Base-by-base conservation (phyloP, 129 eudicot genomes). In the Centella asiatica region DNA sequence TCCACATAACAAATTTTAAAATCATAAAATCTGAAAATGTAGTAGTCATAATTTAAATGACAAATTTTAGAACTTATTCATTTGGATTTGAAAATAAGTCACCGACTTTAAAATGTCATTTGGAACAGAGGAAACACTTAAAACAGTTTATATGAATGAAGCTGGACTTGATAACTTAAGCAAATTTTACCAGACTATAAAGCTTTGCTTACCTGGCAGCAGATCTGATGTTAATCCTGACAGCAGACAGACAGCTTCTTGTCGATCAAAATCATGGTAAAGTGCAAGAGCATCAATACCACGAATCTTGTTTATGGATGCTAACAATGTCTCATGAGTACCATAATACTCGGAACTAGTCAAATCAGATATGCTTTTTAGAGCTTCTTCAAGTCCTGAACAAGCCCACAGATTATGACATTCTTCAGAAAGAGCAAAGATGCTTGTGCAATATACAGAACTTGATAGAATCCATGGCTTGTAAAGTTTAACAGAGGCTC, bases 331-430 rank as follows among this genome's bases (percentile, higher is more conserved):
- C 13, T 80, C 49, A 25, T 63, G 67, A 23, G 69, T 31, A 31
- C 32, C 26, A 23, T 33, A 11, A 48, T 42, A 56, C 23, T 33
- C 75, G 3, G 24, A 44, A 66, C 68, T 66, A 33, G 27, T 27
- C 6, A 47, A 1, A 69, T 69, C 69, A 25, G 72, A 72, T 24
- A 78, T 46, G 57, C 28, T 61, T 29, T 49, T 17, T 15, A 85
- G 65, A 45, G 76, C 75, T 77, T 85, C 86, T 72, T 80, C 84
- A 45, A 89, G 76, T 31, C 97, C 86, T 13, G 84, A 89, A 62
- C 76, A 65, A 67, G 81, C 76, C 97, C 97, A 89, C 33, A 80
- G 49, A 58, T 73, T 24, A 59, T 69, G 69, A 65, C 92, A 89
- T 84, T 85, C 95, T 63, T 86, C 85, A 61, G 85, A 57, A 70